Evolutionary conservation across 2,329 filamentous ascomycete genomes (phyloP), one percentile per base, ranked within the genome.

Genomic region (Paraphoma sp.): DNA sequence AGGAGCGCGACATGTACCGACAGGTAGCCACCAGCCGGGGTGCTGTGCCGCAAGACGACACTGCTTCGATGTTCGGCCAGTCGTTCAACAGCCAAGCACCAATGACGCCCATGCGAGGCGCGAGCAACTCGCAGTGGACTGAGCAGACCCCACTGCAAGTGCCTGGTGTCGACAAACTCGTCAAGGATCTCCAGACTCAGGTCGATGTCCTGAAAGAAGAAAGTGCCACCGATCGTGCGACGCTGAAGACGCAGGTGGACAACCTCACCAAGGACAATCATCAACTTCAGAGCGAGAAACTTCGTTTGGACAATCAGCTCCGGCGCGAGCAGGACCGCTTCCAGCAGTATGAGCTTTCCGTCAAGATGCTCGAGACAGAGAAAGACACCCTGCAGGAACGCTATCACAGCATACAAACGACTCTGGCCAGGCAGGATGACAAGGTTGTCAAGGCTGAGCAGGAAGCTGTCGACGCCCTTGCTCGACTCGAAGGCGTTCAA

Each of bases 1-100:
- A 93, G 68, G 95, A 99, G 79, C 89, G 95, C 60, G 94, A 99
- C 73, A 97, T 97, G 87, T 98, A 97, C 88, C 89, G 94, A 18
- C 92, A 93, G 50, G 93, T 98, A 82, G 85, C 97, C 30, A 91
- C 94, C 64, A 91, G 95, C 60, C 84, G 87, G 55, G 86, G 87
- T 16, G 85, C 87, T 55, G 56, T 84, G 76, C 88, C 79, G 74
- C 82, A 71, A 17, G 57, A 60, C 30, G 64, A 69, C 30, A 48
- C 49, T 7, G 60, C 54, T 10, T 63, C 62, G 9, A 49, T 54
- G 3, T 69, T 69, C 50, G 67, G 59, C 8, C 62, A 65, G n/a
- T 68, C 67, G 0, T 65, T 68, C 23, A 63, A 58, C 38, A 57
- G 55, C 7, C 55, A 59, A 5, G 53, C 48, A 30, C 56, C 59